Conservation (phyloP, 805 yeast species). For the Jamesozyma hellenica region DNA sequence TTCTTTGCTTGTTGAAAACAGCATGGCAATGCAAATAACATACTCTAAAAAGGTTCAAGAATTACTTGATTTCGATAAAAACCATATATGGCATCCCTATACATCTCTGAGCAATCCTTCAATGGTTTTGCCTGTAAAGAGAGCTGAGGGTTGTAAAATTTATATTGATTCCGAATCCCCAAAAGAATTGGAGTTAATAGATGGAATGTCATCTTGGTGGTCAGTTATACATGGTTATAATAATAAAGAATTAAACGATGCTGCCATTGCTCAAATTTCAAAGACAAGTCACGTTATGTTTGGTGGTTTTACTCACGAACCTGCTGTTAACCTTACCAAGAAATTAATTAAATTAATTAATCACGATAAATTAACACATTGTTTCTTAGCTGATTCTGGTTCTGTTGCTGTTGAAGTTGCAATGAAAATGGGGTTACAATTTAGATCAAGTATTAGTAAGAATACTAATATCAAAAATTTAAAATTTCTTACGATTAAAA, state of each 20-base stretch:
- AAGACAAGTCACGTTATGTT: conserved; percentile 26
- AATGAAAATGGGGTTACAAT: conserved; percentile 30
- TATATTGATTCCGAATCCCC: conserved; percentile 10
- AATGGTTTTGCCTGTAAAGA: conserved; percentile 17
- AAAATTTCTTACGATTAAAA: conserved; percentile 26
- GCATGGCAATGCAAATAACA: neutral
- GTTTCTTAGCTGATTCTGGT: conserved; percentile 23
- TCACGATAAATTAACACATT: conserved; percentile 11
- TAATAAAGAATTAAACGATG: conserved; percentile 21
- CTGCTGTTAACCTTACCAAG: conserved; percentile 22
- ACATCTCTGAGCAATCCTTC: conserved; percentile 22
- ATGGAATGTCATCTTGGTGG: conserved; percentile 31
- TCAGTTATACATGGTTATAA: conserved; percentile 28
- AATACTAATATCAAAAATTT: conserved; percentile 15
- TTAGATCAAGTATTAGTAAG: conserved; percentile 16
- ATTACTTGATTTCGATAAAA: conserved; percentile 14
- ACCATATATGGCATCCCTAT: conserved; percentile 29
- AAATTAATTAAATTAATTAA: conserved; percentile 28
- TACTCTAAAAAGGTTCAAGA: conserved; percentile 3
- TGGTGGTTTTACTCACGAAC: conserved; percentile 26
- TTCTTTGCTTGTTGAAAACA: no score
- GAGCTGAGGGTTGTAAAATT: conserved; percentile 17
- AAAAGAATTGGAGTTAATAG: conserved; percentile 12
- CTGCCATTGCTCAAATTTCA: conserved; percentile 26
- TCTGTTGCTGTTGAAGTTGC: conserved; percentile 33